These are phyloP conservation scores for Pythium myriotylum DNA, from an alignment of 352 stramenopile genomes.

Conservation along the genomic window DNA sequence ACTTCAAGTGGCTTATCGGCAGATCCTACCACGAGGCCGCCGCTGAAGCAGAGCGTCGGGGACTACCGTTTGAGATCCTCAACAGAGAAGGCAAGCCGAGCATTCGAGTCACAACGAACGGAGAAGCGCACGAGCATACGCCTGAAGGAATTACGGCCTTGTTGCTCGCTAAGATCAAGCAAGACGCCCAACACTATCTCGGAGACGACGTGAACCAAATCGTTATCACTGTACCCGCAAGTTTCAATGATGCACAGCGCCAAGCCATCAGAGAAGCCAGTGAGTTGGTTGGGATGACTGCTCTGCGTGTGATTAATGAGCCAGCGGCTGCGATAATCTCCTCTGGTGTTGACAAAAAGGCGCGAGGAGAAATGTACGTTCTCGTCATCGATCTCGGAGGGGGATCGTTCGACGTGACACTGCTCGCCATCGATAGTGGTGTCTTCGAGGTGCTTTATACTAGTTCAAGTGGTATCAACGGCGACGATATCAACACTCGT, in stretches of 20 bases:
- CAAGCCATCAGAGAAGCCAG: constrained; percentile 5
- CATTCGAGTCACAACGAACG: too few species aligned
- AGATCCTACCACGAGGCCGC: too few species aligned
- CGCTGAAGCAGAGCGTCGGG: too few species aligned
- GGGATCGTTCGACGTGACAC: constrained; percentile 87
- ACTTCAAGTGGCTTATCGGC: too few species aligned
- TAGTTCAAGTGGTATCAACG: too few species aligned
- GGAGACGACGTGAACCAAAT: neutral
- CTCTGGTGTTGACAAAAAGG: constrained; percentile 92
- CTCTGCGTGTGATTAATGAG: constrained; percentile 85
- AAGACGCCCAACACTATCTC: neutral
- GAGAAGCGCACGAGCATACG: too few species aligned
- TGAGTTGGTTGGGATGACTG: constrained; percentile 23
- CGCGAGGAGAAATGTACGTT: constrained; percentile 72
- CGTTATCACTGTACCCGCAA: neutral
- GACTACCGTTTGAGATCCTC: too few species aligned
- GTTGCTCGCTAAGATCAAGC: neutral
- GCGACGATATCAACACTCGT: too few species aligned
- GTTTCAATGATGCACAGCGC: neutral
- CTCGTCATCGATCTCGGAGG: constrained; percentile 92
- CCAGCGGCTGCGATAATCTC: constrained; percentile 90
- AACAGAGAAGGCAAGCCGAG: too few species aligned
- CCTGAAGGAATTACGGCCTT: neutral
- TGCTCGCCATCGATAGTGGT: constrained; percentile 88
- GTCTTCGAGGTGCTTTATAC: constrained; percentile 81